Evolutionary conservation across 2,329 filamentous ascomycete genomes (phyloP).

Genomic region (Diaporthe batatas): DNA sequence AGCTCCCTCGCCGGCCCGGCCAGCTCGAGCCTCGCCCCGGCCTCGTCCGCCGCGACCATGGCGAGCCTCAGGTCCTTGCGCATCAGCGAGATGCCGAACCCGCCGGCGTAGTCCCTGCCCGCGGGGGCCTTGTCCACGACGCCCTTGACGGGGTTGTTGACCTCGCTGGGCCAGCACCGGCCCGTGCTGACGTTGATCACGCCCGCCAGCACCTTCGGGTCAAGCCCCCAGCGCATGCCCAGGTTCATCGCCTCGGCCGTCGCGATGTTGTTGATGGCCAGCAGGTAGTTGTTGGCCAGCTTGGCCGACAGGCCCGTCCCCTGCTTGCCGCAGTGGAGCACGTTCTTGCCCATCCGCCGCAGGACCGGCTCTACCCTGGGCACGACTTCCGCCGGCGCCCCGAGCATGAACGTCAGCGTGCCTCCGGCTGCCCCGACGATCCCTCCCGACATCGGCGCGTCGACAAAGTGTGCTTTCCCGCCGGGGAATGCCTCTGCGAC

Average conservation of each 20-base stretch:
- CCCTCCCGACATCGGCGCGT: conserved; percentile 97
- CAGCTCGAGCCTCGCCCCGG: conserved; percentile 74
- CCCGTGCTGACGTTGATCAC: conserved; percentile 96
- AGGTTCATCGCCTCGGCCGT: conserved; percentile 77
- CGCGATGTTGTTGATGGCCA: conserved; percentile 91
- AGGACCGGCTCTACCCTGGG: conserved; percentile 77
- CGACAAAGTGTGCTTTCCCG: conserved; percentile 82
- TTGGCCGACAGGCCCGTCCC: conserved; percentile 92
- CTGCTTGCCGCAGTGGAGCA: conserved; percentile 87
- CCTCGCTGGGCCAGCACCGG: conserved; percentile 94
- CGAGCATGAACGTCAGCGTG: conserved; percentile 96
- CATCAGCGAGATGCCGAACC: conserved; percentile 84
- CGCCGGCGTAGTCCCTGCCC: conserved; percentile 79
- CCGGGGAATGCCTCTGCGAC: conserved; percentile 68
- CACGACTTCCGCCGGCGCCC: conserved; percentile 72
- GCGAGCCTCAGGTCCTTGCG: conserved; percentile 83
- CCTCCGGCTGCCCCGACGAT: conserved; percentile 91
- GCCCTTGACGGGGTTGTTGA: conserved; percentile 94
- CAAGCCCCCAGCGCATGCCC: conserved; percentile 71
- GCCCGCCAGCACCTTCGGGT: conserved; percentile 76
- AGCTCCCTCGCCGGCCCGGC: conserved; percentile 73
- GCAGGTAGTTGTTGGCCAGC: conserved; percentile 95
- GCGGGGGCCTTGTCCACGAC: conserved; percentile 84
- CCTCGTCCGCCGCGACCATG: conserved; percentile 77
- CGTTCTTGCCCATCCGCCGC: conserved; percentile 85